Conservation (phyloP, 352 stramenopile species). For the Phytophthora rubi region DNA sequence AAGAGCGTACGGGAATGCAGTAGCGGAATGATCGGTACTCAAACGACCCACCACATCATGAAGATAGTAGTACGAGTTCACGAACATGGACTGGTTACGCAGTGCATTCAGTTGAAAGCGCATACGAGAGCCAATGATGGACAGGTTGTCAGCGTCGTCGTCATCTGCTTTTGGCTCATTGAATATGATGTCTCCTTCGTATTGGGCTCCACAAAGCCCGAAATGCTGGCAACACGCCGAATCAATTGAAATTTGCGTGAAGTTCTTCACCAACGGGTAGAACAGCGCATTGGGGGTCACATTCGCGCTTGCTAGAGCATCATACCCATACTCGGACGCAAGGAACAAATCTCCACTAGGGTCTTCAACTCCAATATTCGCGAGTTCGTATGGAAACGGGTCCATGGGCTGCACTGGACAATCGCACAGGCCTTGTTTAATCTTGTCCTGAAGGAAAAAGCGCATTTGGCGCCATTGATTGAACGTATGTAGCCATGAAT, state of each 20-base stretch:
- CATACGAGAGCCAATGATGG: constrained; percentile 80
- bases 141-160: constrained; percentile 20
- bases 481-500: constrained; percentile 89
- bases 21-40: constrained; percentile 32
- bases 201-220: constrained; percentile 88
- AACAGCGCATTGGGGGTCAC: constrained; percentile 74
- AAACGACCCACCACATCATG: constrained; percentile 58
- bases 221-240: constrained; percentile 91
- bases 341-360: constrained; percentile 17
- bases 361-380: constrained; percentile 26
- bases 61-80: constrained; percentile 92
- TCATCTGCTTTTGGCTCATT: constrained; percentile 17
- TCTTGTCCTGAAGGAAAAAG: constrained; percentile 81
- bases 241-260: constrained; percentile 88
- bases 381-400: constrained; percentile 79
- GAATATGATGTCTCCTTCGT: constrained; percentile 87
- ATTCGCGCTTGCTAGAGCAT: constrained; percentile 23
- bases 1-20: constrained; percentile 89
- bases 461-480: constrained; percentile 90
- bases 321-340: constrained; percentile 18
- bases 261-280: constrained; percentile 85
- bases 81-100: constrained; percentile 88
- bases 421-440: constrained; percentile 60
- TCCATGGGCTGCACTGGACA: constrained; percentile 80
- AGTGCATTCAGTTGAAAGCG: constrained; percentile 89